A percentile compares a stretch with the other conserved stretches of the same genome.
These are phyloP conservation scores for Penicillium decumbens DNA, from an alignment of 2,329 filamentous ascomycete species.

Conservation along the genomic window DNA sequence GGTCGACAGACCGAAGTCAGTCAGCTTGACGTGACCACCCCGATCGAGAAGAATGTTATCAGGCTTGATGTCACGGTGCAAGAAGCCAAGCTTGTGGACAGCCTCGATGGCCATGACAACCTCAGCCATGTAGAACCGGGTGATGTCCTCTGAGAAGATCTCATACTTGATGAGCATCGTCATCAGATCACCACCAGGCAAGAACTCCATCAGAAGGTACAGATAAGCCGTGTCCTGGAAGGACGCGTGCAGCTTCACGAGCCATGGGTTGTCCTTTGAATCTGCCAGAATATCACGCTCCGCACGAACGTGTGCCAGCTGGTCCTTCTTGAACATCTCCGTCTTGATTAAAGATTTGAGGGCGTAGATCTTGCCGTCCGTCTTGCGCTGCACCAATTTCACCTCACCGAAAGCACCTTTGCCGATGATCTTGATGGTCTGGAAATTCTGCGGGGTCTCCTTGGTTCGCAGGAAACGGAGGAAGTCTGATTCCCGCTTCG, in stretches of 20 bases:
- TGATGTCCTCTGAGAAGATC: conserved; percentile 98
- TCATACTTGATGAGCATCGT: conserved; percentile 99
- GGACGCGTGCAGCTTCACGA: conserved; percentile 96
- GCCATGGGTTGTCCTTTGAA: conserved; percentile 94
- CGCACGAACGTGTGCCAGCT: conserved; percentile 92
- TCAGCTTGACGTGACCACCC: conserved; percentile 95
- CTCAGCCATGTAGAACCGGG: conserved; percentile 97
- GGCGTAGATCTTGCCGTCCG: conserved; percentile 94
- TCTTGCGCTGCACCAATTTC: conserved; percentile 92
- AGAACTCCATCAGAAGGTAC: conserved; percentile 99
- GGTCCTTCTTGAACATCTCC: conserved; percentile 99
- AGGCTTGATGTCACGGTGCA: conserved; percentile 98
- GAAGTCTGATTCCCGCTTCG: conserved; percentile 86
- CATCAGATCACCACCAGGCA: conserved; percentile 97
- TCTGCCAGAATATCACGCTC: conserved; percentile 97
- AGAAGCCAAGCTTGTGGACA: conserved; percentile 95
- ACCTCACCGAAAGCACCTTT: conserved; percentile 99
- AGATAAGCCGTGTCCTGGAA: conserved; percentile 96
- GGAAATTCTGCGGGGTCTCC: conserved; percentile 90
- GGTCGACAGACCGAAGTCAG: conserved; percentile 95
- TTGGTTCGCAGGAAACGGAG: conserved; percentile 89
- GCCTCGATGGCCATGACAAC: conserved; percentile 98
- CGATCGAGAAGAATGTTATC: conserved; percentile 97
- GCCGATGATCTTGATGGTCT: conserved; percentile 94
- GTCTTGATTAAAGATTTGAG: conserved; percentile 98